These are phyloP conservation scores for Mortierella sp. DNA, from an alignment of 371 early-diverging fungal species.

Conservation along the genomic window DNA sequence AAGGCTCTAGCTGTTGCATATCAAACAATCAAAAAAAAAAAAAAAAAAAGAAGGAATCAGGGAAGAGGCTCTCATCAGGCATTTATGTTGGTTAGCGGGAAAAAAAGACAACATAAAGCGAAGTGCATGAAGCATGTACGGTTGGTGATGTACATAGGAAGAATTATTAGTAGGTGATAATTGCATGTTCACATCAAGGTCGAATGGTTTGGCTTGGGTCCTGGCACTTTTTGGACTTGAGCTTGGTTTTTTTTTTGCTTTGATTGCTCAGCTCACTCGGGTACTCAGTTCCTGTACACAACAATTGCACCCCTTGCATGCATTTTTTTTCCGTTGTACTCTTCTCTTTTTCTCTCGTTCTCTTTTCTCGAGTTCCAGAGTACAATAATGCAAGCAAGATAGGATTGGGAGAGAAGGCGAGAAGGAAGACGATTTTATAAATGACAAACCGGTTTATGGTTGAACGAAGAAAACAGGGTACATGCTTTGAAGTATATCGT, in stretches of 20 bases:
- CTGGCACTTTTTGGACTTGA: not conserved
- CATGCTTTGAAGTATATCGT: not conserved
- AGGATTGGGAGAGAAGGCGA: too few relatives aligned
- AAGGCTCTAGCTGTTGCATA: too few relatives aligned
- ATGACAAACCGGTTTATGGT: not conserved
- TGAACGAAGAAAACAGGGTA: not conserved
- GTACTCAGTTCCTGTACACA: too few relatives aligned
- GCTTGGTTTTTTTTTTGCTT: not conserved
- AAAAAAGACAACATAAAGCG: too few relatives aligned
- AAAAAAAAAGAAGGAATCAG: too few relatives aligned
- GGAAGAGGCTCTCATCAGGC: too few relatives aligned
- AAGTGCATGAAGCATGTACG: too few relatives aligned
- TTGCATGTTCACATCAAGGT: conserved; percentile 1
- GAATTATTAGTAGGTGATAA: conserved; percentile 1
- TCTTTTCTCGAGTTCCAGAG: not conserved
- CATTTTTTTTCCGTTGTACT: not conserved
- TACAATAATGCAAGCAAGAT: not conserved
- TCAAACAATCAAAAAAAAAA: too few relatives aligned
- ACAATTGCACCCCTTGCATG: conserved; percentile 10
- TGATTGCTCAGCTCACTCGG: conserved; percentile 12
- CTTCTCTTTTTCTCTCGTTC: not conserved
- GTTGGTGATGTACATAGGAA: too few relatives aligned
- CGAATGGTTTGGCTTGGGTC: not conserved
- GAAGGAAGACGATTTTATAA: not conserved
- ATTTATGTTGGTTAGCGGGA: not conserved